Conservation (phyloP, 192 early-diverging fungal species). For the Podila verticillata region DNA sequence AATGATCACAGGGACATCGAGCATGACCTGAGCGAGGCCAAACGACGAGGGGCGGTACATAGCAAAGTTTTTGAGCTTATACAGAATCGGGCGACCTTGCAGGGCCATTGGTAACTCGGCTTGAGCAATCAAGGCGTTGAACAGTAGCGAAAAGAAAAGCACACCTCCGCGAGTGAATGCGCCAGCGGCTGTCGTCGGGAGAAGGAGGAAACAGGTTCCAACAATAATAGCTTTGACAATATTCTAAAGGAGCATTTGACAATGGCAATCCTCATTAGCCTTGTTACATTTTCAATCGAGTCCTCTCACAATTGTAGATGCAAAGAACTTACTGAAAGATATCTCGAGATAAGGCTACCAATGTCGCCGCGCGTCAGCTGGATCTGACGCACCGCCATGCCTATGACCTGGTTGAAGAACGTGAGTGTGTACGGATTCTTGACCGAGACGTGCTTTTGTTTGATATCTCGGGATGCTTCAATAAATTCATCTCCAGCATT, state of each 20-base stretch:
- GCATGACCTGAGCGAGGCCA: constrained; percentile 61
- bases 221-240: not conserved
- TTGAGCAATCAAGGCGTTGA: constrained; percentile 62
- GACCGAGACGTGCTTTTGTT: constrained; percentile 56
- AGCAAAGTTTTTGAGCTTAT: constrained; percentile 80
- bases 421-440: constrained; percentile 71
- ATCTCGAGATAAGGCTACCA: constrained; percentile 59
- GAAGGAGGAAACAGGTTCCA: not conserved
- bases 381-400: constrained; percentile 66
- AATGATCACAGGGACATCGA: constrained; percentile 57
- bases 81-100: constrained; percentile 71
- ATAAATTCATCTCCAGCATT: constrained; percentile 37
- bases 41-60: constrained; percentile 67
- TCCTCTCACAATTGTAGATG: not conserved
- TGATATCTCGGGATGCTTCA: constrained; percentile 59
- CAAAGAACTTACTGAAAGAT: constrained; percentile 35
- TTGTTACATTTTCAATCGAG: not conserved
- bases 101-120: constrained; percentile 73
- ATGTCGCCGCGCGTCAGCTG: constrained; percentile 64
- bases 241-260: not conserved
- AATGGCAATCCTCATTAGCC: not conserved
- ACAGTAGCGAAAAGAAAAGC: constrained; percentile 68
- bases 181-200: constrained; percentile 46
- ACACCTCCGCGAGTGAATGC: constrained; percentile 83
- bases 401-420: constrained; percentile 65